A percentile compares a stretch with the other conserved stretches of the same genome.
phyloP scores from a whole-genome alignment of 2,329 filamentous ascomycete genomes.

The Acarospora socialis region DNA sequence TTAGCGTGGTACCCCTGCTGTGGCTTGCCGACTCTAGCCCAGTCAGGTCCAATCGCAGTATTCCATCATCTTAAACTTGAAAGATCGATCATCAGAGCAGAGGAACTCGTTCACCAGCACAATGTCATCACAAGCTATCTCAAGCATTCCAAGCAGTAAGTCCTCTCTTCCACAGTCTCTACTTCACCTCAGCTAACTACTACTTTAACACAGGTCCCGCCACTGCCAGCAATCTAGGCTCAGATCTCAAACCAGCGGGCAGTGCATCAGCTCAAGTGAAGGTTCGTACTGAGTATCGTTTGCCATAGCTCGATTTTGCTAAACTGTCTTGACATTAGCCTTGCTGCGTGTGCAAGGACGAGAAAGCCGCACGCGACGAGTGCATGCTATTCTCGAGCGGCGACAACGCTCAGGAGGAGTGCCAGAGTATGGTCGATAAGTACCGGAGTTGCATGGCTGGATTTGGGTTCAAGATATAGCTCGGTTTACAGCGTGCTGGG shows the following conservation, averaged over 20 bases:
- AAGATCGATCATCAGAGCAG: too few species aligned
- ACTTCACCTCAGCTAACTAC: conserved; percentile 3
- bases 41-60: too few species aligned
- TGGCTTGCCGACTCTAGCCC: too few species aligned
- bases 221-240: conserved; percentile 10
- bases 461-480: conserved; percentile 72
- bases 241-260: conserved; percentile 12
- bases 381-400: conserved; percentile 96
- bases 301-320: too few species aligned
- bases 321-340: conserved; percentile 41
- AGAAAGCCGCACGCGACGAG: conserved; percentile 85
- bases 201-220: too few species aligned
- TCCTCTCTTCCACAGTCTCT: neutral
- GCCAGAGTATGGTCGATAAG: conserved; percentile 64
- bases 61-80: too few species aligned
- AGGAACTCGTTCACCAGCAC: too few species aligned
- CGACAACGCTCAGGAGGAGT: conserved; percentile 69
- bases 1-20: too few species aligned
- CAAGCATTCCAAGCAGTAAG: conserved; percentile 14
- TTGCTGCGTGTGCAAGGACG: conserved; percentile 94
- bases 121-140: conserved; percentile 10
- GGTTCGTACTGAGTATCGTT: too few species aligned
- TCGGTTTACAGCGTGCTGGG: too few species aligned
- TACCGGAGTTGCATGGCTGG: conserved; percentile 89
- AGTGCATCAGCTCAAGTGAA: conserved; percentile 10